phyloP scores from a whole-genome alignment of 345 rosid species.

The rapeseed (Brassica napus) region DNA sequence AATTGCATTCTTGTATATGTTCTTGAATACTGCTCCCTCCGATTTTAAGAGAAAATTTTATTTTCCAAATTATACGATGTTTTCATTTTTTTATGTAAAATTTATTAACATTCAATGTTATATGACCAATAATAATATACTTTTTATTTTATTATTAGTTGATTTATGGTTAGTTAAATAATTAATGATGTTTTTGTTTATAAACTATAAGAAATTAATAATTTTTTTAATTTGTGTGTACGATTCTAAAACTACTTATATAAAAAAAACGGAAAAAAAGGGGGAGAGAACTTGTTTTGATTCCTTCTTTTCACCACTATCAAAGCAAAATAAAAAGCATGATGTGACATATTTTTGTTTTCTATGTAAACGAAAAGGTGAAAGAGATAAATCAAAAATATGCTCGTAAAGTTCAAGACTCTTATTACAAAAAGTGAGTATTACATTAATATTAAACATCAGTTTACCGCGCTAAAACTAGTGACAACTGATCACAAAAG shows the following conservation, averaged over 20 bases:
- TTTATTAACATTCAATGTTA: too few species aligned
- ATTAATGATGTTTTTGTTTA: too few species aligned
- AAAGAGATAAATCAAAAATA: conserved; percentile 12
- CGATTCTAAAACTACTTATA: too few species aligned
- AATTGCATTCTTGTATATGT: not conserved
- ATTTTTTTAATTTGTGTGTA: too few species aligned
- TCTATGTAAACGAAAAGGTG: conserved; percentile 13
- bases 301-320: conserved; percentile 10
- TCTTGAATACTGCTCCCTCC: not conserved
- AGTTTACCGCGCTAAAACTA: not conserved
- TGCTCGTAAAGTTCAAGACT: conserved; percentile 26
- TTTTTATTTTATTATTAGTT: too few species aligned
- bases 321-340: conserved; percentile 28
- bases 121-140: too few species aligned
- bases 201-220: too few species aligned
- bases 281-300: not conserved
- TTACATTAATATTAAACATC: not conserved
- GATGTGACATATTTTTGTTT: conserved; percentile 39
- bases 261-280: too few species aligned
- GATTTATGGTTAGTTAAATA: too few species aligned
- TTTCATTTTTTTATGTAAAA: too few species aligned
- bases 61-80: too few species aligned
- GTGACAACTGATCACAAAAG: not conserved
- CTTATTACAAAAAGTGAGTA: conserved; percentile 1
- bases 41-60: too few species aligned